A percentile compares a stretch with the other conserved stretches of the same genome.
Conservation (phyloP, 2,329 filamentous ascomycete genomes). For the Claviceps sorghi region DNA sequence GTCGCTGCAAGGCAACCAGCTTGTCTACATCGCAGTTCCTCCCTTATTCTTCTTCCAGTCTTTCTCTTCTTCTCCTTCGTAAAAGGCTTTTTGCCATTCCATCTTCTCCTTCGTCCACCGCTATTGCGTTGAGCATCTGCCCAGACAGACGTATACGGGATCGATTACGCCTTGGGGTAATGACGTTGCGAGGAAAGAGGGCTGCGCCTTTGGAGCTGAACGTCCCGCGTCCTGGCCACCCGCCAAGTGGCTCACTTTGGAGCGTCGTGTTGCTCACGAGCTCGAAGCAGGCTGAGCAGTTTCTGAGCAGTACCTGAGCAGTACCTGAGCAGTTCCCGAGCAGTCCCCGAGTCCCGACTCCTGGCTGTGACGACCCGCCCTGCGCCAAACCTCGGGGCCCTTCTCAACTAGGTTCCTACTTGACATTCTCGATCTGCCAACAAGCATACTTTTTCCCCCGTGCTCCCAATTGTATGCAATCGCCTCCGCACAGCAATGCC, state of each 20-base stretch:
- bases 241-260: neutral
- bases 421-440: no score
- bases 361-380: neutral
- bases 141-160: neutral
- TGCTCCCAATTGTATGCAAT: neutral
- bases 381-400: neutral
- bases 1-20: no score
- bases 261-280: neutral
- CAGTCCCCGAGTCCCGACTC: no score
- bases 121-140: neutral
- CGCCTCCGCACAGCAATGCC: slow-evolving; percentile 17
- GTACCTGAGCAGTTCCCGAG: no score
- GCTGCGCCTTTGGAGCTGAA: neutral
- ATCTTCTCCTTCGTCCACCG: neutral
- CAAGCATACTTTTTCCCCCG: neutral
- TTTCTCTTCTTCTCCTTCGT: neutral
- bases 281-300: no score
- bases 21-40: no score
- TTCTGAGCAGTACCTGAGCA: no score
- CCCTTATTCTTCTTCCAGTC: no score
- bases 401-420: neutral
- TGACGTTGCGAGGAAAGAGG: neutral
- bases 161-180: neutral
- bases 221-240: neutral
- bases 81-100: neutral